Evolutionary conservation across 2,329 filamentous ascomycete genomes (phyloP), one percentile per base, ranked within the genome.

Genomic region (Colletotrichum falcatum): DNA sequence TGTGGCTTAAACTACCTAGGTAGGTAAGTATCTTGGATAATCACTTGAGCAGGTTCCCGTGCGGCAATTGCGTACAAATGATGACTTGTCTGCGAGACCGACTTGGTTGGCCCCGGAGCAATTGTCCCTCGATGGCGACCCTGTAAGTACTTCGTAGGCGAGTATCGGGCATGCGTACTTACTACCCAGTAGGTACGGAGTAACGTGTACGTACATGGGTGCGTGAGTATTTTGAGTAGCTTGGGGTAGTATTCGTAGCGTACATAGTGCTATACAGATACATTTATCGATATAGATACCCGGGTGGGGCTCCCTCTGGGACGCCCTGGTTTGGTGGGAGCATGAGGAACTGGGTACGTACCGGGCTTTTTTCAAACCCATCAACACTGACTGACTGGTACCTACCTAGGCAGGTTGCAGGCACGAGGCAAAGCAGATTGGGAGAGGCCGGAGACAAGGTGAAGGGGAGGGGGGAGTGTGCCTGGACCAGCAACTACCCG

Each of bases 301-400:
- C 58, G n/a, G n/a, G n/a, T n/a, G 23, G 39, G 42, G 60, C 39
- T n/a, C 3, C 55, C 3, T 51, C 20, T 12, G 44, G 33, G n/a
- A 20, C 49, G 49, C 28, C 33, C 20, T 20, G 23, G 8, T 26
- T 37, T 14, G 18, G 26, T 33, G 39, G 26, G 28, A 18, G 39
- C 18, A 61, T 33, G 3, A 20, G 58, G 39, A 66, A 60, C 44
- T 3, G 9, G 49, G 48, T 63, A 65, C 53, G 59, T 61, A 61
- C 44, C 28, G 11, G 53, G n/a, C n/a, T n/a, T n/a, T n/a, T n/a
- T n/a, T 12, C 18, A 30, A 33, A n/a, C 66, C 66, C 61, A 59
- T 37, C 53, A 44, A 44, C 46, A 28, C 60, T 44, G 35, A 58
- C 56, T n/a, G n/a, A n/a, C n/a, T n/a, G n/a, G n/a, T n/a, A n/a